Evolutionary conservation across 768 basidiomycete genomes (phyloP), one percentile per base, ranked within the genome.

Genomic region (Roridomyces roridus): DNA sequence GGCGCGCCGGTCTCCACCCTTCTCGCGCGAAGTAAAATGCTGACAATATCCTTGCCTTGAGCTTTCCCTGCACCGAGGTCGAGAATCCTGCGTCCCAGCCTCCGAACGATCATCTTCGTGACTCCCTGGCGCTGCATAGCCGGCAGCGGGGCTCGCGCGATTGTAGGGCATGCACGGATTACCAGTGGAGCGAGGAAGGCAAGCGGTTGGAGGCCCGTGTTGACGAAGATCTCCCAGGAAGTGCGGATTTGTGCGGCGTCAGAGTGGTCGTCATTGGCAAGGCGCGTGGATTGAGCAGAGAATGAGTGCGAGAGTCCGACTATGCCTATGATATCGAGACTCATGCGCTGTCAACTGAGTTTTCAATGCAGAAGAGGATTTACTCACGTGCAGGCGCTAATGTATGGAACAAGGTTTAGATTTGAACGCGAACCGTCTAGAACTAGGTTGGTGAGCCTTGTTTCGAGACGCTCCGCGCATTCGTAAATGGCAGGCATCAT

Each of bases 251-350:
- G 65, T 9, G 59, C 62, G 1, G 68, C 68, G 18, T 70, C 69
- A n/a, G 55, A 55, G 39, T 57, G 50, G 1, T n/a, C 14, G 23
- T 51, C 49, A 21, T 24, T 46, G 18, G 46, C 55, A n/a, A n/a
- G n/a, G 24, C 34, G 59, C 39, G 37, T 44, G 1, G 55, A 50
- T 50, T 60, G 58, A 9, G 65, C 65, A 14, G 56, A 55, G 62
- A 80, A 79, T 60, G 77, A 72, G 65, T 78, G 73, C n/a, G 72
- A 74, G 45, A 79, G 78, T 0, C 66, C 77, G 46, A 78, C 74
- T 35, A 70, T 68, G 6, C 70, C 71, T 26, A 72, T 68, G 28
- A 70, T 68, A 48, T 71, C 68, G 14, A 73, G 63, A 2, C 69
- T 71, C 21, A 34, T 48, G 11, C 26, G 26, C 20, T 9, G 34